These are phyloP conservation scores for Geranium brycei DNA, from an alignment of 345 rosid genomes.

Conservation along the genomic window DNA sequence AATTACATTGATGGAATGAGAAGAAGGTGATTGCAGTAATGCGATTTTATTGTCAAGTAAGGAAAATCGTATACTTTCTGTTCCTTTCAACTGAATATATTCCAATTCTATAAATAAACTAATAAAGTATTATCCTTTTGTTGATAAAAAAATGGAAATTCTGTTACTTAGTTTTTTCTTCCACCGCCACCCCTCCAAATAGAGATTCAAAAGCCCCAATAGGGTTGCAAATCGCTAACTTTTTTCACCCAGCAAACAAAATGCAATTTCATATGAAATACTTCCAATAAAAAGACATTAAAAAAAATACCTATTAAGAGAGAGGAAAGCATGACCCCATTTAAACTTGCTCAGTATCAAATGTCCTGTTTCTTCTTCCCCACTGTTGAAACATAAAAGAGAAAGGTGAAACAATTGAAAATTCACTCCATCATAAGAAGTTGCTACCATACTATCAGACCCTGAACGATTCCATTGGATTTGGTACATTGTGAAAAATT, in stretches of 20 bases:
- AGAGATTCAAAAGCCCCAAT: not conserved
- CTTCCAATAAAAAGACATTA: not conserved
- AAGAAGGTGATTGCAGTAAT: not conserved
- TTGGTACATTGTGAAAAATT: too few relatives aligned
- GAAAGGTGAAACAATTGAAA: not conserved
- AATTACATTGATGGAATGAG: too few relatives aligned
- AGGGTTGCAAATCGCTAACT: not conserved
- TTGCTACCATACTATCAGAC: not conserved
- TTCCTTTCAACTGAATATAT: too few relatives aligned
- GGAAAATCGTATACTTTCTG: too few relatives aligned
- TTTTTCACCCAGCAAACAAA: not conserved
- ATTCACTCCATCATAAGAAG: not conserved
- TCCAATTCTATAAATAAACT: too few relatives aligned
- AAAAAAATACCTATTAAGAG: slow-evolving; percentile 58
- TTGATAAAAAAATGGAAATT: too few relatives aligned
- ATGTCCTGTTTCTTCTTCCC: slow-evolving; percentile 74
- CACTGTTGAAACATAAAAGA: slow-evolving; percentile 31
- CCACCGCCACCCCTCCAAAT: not conserved
- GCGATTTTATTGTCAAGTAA: too few relatives aligned
- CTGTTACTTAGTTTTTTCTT: too few relatives aligned
- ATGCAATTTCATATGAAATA: not conserved
- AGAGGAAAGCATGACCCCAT: slow-evolving; percentile 96
- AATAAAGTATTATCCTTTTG: too few relatives aligned
- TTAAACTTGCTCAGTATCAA: slow-evolving; percentile 84
- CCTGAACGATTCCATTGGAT: too few relatives aligned